Evolutionary conservation across 768 basidiomycete species (phyloP), one percentile per base, ranked within the genome.

Genomic region (Lepiota brunneoincarnata): DNA sequence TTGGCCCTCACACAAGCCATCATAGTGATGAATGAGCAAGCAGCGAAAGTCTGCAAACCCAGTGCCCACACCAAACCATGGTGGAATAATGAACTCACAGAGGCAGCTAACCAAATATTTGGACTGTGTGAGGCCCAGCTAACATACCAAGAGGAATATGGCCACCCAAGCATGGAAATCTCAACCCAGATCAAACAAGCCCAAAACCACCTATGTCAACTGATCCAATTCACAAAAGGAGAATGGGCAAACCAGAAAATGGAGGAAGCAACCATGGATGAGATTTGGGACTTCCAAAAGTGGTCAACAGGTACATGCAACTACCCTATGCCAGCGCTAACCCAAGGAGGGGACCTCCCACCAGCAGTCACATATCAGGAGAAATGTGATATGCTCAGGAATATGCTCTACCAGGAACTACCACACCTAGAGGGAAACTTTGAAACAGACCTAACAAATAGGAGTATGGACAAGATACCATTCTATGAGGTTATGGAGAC

Each of bases 271-370:
- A 34, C 31, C 0, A 50, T 57, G 0, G 50, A 61, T 11, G 60
- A 64, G 6, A 62, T 69, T 4, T 69, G 64, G 63, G 58, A 55
- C 0, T 65, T 64, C 46, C 39, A 40, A 2, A 56, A 56, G 2
- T 68, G 65, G 65, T 63, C 66, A 0, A 66, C 56, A 11, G 64
- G 63, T 0, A 34, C 17, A 0, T 36, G 62, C 0, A 63, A 64
- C 58, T 69, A 69, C 58, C 63, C 66, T 5, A 61, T 61, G 4
- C 66, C 66, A 0, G 56, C 64, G 1, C 65, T 69, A 15, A 42
- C 41, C 2, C 23, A 58, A n/a, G 53, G 54, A 3, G 34, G 26
- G 12, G 54, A 57, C 3, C 45, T 23, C 11, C 23, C 55, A 0
- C 59, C 58, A 14, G 64, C 63, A 4, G 51, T 58, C 7, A 52